These are phyloP conservation scores for Collybiopsis luxurians DNA, from an alignment of 768 basidiomycete species.

Conservation along the genomic window DNA sequence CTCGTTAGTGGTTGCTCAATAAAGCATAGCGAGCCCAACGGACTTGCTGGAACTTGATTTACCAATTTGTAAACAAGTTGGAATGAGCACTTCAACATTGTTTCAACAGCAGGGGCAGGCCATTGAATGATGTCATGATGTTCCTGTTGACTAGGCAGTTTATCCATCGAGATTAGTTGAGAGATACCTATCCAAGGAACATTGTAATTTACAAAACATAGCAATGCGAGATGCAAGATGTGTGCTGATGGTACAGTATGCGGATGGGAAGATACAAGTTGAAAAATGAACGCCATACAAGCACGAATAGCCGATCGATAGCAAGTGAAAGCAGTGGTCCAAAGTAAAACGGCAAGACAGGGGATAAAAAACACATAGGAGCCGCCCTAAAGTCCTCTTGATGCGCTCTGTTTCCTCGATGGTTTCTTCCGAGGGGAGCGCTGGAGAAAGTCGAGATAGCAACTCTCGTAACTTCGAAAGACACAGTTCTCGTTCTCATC, in stretches of 20 bases:
- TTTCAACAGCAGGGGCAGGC: too few species aligned
- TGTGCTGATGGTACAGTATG: not conserved
- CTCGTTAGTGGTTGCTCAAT: too few species aligned
- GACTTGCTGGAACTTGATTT: not conserved
- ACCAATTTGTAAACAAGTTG: too few species aligned
- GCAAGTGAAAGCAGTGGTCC: not conserved
- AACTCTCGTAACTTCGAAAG: conserved; percentile 60
- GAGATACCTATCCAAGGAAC: too few species aligned
- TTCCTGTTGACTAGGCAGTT: too few species aligned
- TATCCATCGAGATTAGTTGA: too few species aligned
- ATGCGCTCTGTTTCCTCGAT: not conserved
- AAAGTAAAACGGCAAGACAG: not conserved
- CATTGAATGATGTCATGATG: too few species aligned
- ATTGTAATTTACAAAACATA: not conserved
- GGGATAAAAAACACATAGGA: not conserved
- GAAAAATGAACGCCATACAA: conserved; percentile 1
- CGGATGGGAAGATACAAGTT: not conserved
- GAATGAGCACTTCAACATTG: too few species aligned
- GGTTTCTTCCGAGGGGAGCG: conserved; percentile 36
- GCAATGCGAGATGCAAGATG: not conserved
- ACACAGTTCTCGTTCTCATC: conserved; percentile 38
- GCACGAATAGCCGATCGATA: not conserved
- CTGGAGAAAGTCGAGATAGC: conserved; percentile 48
- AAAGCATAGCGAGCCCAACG: conserved; percentile 1
- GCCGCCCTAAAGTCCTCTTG: not conserved